Conservation (phyloP, 257 asterid genomes). For the Oldenlandia corymbosa region DNA sequence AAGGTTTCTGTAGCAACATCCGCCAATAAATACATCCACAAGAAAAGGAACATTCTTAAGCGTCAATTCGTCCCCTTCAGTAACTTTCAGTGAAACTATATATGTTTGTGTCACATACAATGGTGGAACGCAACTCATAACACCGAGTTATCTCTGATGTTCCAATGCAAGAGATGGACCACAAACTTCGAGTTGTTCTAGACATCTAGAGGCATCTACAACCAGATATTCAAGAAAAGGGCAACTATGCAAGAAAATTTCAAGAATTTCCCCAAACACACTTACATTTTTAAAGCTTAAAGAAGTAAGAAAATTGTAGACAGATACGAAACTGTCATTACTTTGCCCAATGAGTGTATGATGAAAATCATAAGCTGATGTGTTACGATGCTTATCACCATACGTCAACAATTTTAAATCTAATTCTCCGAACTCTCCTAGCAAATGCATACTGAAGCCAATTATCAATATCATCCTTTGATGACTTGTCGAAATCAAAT, state of each 20-base stretch:
- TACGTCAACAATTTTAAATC: background rate
- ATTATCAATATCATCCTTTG: background rate
- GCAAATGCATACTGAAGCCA: background rate
- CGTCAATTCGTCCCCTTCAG: background rate
- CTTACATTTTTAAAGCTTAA: background rate
- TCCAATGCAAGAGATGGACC: too few relatives aligned
- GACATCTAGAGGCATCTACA: background rate
- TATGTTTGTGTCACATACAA: conserved; percentile 33
- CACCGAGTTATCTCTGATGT: conserved; percentile 14
- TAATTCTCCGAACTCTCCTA: background rate
- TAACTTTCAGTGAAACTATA: conserved; percentile 32
- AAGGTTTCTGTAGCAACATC: background rate
- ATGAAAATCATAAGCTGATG: background rate
- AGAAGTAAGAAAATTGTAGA: background rate
- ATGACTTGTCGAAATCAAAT: background rate
- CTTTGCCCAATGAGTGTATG: background rate
- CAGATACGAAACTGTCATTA: background rate
- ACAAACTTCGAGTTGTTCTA: background rate
- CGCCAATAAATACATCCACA: conserved; percentile 24
- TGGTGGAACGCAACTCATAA: conserved; percentile 20
- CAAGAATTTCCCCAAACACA: background rate
- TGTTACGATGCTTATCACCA: background rate
- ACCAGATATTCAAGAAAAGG: background rate
- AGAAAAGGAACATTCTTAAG: conserved; percentile 42
- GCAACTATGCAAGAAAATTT: background rate